Evolutionary conservation across 2,329 filamentous ascomycete genomes (phyloP).

Genomic region (Aspergillus tamarii): DNA sequence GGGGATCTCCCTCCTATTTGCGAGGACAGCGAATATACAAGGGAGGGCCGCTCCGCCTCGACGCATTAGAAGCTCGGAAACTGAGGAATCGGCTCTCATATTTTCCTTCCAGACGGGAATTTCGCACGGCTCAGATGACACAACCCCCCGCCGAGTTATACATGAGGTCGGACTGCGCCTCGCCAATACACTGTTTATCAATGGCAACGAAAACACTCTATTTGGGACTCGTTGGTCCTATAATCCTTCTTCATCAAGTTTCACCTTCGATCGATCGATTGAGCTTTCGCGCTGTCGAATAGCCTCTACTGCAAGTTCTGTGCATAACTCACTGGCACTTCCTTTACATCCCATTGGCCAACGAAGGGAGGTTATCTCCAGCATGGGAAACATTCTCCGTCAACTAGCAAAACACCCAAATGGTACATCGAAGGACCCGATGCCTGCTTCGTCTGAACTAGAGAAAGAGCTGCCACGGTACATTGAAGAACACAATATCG

Average conservation of each 20-base stretch:
- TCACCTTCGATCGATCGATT: constrained; percentile 29
- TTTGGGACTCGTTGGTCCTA: constrained; percentile 40
- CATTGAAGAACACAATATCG: constrained; percentile 41
- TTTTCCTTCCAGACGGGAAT: constrained; percentile 27
- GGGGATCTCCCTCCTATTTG: constrained; percentile 40
- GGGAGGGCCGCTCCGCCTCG: constrained; percentile 34
- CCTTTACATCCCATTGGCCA: constrained; percentile 42
- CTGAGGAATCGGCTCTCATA: constrained; percentile 37
- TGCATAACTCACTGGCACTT: constrained; percentile 29
- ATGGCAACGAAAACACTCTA: constrained; percentile 46
- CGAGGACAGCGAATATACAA: constrained; percentile 27
- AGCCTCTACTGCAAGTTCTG: constrained; percentile 17
- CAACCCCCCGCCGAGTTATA: constrained; percentile 9
- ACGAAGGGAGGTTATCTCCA: constrained; percentile 41
- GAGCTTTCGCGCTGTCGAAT: constrained; percentile 39
- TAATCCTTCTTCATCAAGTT: constrained; percentile 23
- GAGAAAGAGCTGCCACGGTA: constrained; percentile 46
- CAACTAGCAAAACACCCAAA: constrained; percentile 41
- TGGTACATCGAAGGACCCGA: constrained; percentile 30
- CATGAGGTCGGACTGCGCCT: constrained; percentile 45
- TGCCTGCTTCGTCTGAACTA: constrained; percentile 46
- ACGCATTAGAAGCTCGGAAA: constrained; percentile 32
- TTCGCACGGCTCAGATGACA: constrained; percentile 5
- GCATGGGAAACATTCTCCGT: constrained; percentile 49
- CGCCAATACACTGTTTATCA: constrained; percentile 46